These are phyloP conservation scores for Colletotrichum sp. DNA, from an alignment of 2,329 filamentous ascomycete genomes.

Conservation along the genomic window DNA sequence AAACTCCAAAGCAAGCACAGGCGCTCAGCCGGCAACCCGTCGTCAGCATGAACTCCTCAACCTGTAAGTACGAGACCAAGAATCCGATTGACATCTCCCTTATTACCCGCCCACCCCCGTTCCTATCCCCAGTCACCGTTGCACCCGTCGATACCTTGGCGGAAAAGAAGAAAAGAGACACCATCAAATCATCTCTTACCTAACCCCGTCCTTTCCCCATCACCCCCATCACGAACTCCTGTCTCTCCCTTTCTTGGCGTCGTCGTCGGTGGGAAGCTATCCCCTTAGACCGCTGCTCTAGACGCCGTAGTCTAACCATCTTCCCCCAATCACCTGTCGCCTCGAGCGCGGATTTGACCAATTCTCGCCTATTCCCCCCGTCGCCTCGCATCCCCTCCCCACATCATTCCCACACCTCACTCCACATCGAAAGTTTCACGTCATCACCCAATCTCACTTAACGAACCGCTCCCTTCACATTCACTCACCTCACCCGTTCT, in stretches of 20 bases:
- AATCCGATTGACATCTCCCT: not conserved
- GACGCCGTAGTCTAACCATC: not conserved
- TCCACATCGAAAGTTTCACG: constrained; percentile 19
- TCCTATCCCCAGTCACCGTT: not conserved
- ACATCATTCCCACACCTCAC: constrained; percentile 5
- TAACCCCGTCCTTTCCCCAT: not conserved
- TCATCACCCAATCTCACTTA: constrained; percentile 16
- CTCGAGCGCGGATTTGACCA: not conserved
- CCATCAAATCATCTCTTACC: not conserved
- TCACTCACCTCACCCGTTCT: not conserved
- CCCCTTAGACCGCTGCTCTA: not conserved
- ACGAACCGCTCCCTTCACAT: not conserved
- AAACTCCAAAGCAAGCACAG: not conserved
- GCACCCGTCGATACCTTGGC: not conserved
- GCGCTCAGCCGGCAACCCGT: not conserved
- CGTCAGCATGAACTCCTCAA: constrained; percentile 12
- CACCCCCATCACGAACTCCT: not conserved
- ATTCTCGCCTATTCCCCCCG: not conserved
- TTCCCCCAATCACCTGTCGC: not conserved
- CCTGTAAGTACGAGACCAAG: constrained; percentile 5
- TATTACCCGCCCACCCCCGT: not conserved
- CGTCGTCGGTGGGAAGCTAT: not conserved
- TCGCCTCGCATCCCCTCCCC: not conserved
- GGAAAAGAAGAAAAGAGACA: not conserved
- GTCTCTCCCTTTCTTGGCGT: not conserved